Conservation (phyloP, 768 basidiomycete species). For the Leccinellum luteum region DNA sequence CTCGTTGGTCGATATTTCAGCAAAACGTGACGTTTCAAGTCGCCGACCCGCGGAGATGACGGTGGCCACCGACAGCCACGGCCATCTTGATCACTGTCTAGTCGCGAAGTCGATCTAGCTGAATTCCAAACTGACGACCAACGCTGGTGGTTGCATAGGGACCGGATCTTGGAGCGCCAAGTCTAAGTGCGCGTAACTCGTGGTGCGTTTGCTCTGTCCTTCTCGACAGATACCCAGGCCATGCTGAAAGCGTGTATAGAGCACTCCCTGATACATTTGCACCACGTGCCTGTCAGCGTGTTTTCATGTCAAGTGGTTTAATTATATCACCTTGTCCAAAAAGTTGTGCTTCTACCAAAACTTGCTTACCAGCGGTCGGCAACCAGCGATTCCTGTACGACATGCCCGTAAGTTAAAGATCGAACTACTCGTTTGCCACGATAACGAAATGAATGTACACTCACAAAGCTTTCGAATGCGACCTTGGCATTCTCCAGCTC, state of each 20-base stretch:
- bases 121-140: conserved; percentile 10
- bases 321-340: too few species aligned
- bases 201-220: not conserved
- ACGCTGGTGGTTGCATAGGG: not conserved
- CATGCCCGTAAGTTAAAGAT: not conserved
- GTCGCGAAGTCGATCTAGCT: conserved; percentile 3
- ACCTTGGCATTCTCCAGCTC: conserved; percentile 32
- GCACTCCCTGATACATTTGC: not conserved
- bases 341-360: too few species aligned
- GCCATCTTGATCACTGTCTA: not conserved
- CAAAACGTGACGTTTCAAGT: not conserved
- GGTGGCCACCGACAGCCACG: conserved; percentile 5
- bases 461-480: not conserved
- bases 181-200: not conserved
- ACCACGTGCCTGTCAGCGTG: not conserved
- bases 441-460: not conserved
- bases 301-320: too few species aligned
- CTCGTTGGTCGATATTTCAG: not conserved
- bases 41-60: conserved; percentile 14
- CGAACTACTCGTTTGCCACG: not conserved
- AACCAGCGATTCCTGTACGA: too few species aligned
- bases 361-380: too few species aligned
- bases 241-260: too few species aligned
- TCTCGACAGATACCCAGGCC: not conserved
- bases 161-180: not conserved